phyloP scores from a whole-genome alignment of 805 yeast species.

The Myxozyma vanderwaltii region DNA sequence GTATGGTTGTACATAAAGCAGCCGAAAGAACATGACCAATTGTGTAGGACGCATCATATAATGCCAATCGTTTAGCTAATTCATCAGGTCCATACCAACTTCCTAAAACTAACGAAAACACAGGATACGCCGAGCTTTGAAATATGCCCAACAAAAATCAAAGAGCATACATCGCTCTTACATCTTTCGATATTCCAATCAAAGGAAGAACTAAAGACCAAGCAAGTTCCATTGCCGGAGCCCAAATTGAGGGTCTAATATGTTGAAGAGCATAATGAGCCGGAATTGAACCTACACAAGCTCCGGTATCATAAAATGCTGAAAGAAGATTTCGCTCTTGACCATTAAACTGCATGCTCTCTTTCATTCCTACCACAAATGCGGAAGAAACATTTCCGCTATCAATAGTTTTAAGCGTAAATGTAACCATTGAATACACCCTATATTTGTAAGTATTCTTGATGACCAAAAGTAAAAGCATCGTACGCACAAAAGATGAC shows the following conservation, averaged over 20 bases:
- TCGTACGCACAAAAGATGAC: constrained; percentile 4
- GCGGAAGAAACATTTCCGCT: constrained; percentile 56
- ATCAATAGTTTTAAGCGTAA: constrained; percentile 55
- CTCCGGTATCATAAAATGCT: constrained; percentile 38
- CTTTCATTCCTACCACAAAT: constrained; percentile 48
- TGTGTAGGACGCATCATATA: constrained; percentile 23
- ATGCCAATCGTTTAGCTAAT: constrained; percentile 40
- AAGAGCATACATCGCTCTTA: constrained; percentile 37
- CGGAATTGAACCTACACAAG: constrained; percentile 41
- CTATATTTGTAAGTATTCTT: not conserved
- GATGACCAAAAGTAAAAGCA: not conserved
- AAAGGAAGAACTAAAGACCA: constrained; percentile 37
- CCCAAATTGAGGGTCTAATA: constrained; percentile 35
- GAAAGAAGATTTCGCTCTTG: constrained; percentile 36
- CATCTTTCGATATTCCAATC: constrained; percentile 36
- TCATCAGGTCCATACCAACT: constrained; percentile 60
- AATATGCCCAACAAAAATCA: constrained; percentile 40
- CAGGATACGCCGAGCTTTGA: constrained; percentile 53
- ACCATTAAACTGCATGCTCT: constrained; percentile 38
- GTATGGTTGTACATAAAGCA: constrained; percentile 57
- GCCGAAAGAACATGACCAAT: constrained; percentile 59
- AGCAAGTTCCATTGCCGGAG: constrained; percentile 38
- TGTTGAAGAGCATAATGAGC: constrained; percentile 39
- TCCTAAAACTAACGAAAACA: constrained; percentile 47
- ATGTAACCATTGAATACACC: constrained; percentile 12